Base-by-base conservation (phyloP, 2,329 filamentous ascomycete species). In the Talaromyces sp. region DNA sequence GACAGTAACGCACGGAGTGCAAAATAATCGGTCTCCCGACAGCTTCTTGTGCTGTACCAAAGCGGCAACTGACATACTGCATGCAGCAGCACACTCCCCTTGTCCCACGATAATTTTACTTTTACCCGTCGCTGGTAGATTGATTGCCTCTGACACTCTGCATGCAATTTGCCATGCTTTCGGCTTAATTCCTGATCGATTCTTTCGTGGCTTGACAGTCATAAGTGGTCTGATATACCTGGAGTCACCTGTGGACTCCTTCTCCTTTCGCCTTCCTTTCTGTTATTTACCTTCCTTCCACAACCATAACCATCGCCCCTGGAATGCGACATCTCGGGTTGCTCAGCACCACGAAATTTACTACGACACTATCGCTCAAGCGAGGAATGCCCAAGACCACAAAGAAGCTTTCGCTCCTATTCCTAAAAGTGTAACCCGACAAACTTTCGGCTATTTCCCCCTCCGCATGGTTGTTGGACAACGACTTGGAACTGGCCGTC, bases 321-420 rank as follows among this genome's bases (percentile, higher is more conserved):
- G 56, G 56, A 59, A 59, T 59, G 56, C 56, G 22, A 59, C 37
- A 41, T 43, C 22, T 59, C 16, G 14, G 22, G 39, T 59, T 59
- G 56, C 56, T 59, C 39, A 59, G 22, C 27, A 59, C 37, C 7
- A 43, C 39, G 56, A 31, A 31, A 2, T 45, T 45, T 24, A 13
- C 33, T 57, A 57, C 22, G 22, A 22, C 54, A 52, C 49, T 39
- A 14, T n/a, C 31, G n/a, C 39, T 16, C 37, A 43, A 59, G 14
- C 56, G 39, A 59, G 39, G 39, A 59, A 59, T 41, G 24, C 56
- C 39, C 35, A 22, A 41, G 37, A 59, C 56, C 22, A 45, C 35
- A 59, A 45, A 58, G 37, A 58, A 58, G 35, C 54, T 58, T 58
- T 58, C 11, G 50, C 50, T 54, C 27, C 50, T 27, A 27, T 50